Base-by-base conservation (phyloP, 2,329 filamentous ascomycete species). In the Aspergillus fischeri region DNA sequence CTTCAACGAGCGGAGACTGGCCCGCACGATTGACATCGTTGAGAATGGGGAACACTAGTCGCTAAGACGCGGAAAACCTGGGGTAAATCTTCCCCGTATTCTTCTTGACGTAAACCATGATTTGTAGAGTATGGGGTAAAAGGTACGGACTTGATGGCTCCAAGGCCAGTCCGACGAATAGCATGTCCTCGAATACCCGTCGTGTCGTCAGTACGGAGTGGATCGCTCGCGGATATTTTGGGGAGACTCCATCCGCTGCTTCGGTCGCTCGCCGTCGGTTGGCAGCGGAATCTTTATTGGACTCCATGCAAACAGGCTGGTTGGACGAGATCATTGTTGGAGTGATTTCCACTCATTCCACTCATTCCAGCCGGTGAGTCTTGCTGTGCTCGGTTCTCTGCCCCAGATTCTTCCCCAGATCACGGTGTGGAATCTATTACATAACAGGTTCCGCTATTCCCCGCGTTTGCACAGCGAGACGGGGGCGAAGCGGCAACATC, bases 381-480 rank as follows among this genome's bases (percentile, higher is more conserved):
- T 25, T 27, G 44, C 25, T 25, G 44, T 14, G 20, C 44, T 24
- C 6, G 51, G 52, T 20, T 45, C 56, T n/a, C 49, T 50, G 20
- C 47, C n/a, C 54, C 32, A 51, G 41, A 38, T 47, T 29, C 28
- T 38, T 60, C 54, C 51, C 55, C 49, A 51, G 59, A 60, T 49
- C 47, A 32, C 41, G 51, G 49, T 50, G 66, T 69, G 68, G 64
- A 69, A 70, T 60, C 65, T 64, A 62, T 70, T 70, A 70, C 59
- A 55, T 70, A 70, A 70, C 57, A 64, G 55, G 57, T 48, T 68
- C 49, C 49, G 52, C 54, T 53, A 17, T 52, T 56, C 68, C 66
- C 68, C 67, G 61, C 66, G 67, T 63, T 68, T 59, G 53, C 25
- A 50, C 17, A 42, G 41, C 27, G 29, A 11, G 35, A 49, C 45